A percentile compares a stretch with the other conserved stretches of the same genome.
Conservation (phyloP, 1,139 yeast species). For the Wickerhamiella pararugosa region DNA sequence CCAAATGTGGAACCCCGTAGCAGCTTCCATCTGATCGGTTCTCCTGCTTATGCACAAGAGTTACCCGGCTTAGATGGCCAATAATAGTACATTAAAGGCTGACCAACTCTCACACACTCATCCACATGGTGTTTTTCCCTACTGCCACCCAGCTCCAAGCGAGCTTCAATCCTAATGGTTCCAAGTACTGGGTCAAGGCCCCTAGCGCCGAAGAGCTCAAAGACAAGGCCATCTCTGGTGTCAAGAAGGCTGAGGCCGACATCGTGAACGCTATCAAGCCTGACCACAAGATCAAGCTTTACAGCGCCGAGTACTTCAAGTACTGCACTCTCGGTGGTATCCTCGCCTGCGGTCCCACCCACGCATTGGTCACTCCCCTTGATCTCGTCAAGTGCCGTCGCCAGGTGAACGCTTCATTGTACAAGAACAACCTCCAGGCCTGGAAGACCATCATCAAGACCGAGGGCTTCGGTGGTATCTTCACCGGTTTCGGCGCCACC, state of each 20-base stretch:
- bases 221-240: constrained; percentile 20
- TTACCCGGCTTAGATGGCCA: background rate
- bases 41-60: no score
- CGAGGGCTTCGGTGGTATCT: constrained; percentile 49
- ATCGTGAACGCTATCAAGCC: constrained; percentile 23
- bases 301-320: constrained; percentile 43
- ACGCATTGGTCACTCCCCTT: constrained; percentile 60
- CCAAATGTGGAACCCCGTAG: no score
- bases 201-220: constrained; percentile 21
- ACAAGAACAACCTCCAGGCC: constrained; percentile 51
- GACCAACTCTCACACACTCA: background rate
- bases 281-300: constrained; percentile 28
- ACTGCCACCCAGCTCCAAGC: constrained; percentile 25
- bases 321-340: constrained; percentile 70
- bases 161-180: constrained; percentile 27
- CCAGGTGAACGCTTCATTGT: constrained; percentile 50
- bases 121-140: constrained; percentile 27
- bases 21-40: no score
- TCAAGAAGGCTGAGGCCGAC: constrained; percentile 20
- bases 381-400: constrained; percentile 69
- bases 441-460: constrained; percentile 46
- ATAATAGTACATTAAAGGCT: background rate
- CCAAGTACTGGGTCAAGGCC: constrained; percentile 23
- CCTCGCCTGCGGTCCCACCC: constrained; percentile 73
- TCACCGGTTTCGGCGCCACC: constrained; percentile 69